A percentile compares a stretch with the other conserved stretches of the same genome.
phyloP scores from a whole-genome alignment of 225 moss, liverwort and hornwort genomes.

The Thuidium tamariscinum region DNA sequence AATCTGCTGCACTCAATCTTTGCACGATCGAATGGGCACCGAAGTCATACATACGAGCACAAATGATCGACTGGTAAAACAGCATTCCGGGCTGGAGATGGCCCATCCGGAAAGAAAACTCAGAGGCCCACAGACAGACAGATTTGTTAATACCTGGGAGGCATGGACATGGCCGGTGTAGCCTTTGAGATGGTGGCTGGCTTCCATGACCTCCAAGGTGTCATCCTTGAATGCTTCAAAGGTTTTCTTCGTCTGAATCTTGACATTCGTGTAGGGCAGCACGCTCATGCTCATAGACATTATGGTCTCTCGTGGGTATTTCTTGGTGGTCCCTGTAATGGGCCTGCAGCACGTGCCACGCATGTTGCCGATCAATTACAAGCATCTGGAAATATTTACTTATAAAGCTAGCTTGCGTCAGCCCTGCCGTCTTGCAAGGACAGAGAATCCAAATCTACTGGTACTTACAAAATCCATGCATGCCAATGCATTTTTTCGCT shows the following conservation, averaged over 20 bases:
- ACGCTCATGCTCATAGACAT: conserved; percentile 70
- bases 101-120: background rate
- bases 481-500: background rate
- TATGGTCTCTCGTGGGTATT: conserved; percentile 29
- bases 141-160: conserved; percentile 29
- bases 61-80: background rate
- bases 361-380: background rate
- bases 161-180: conserved; percentile 85
- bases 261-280: conserved; percentile 56
- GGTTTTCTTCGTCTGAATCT: conserved; percentile 41
- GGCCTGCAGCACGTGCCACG: conserved; percentile 24
- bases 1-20: background rate
- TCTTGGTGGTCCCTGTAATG: conserved; percentile 72
- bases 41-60: background rate
- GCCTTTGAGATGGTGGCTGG: conserved; percentile 82
- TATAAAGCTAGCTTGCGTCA: background rate
- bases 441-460: background rate
- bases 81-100: background rate
- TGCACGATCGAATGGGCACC: background rate
- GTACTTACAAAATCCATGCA: background rate
- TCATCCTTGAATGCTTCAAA: conserved; percentile 81
- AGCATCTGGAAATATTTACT: background rate
- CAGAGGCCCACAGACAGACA: background rate
- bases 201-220: conserved; percentile 80
- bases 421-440: background rate